Evolutionary conservation across 768 basidiomycete genomes (phyloP), one percentile per base, ranked within the genome.

Genomic region (Suillus subaureus): DNA sequence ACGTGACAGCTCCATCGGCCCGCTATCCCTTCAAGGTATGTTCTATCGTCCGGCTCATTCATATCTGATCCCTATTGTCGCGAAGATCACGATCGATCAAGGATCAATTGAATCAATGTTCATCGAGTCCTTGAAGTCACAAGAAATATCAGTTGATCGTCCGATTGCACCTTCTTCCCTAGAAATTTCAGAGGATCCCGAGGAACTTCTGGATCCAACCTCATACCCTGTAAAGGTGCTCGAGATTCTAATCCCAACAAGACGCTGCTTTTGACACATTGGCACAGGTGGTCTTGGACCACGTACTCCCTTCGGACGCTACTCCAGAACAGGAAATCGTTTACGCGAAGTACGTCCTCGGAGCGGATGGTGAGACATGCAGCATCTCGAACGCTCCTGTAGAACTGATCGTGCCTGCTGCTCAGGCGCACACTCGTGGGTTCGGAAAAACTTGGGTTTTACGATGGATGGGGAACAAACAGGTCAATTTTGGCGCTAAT

Each of bases 11-110:
- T 0, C 79, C 85, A 3, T 83, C 83, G 28, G 89, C 90, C 2
- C 83, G 90, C 23, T 93, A 84, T 75, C 90, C 89, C 13, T 92
- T 90, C 66, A 89, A 90, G 79, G 91, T 87, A 65, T 62, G 67
- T 33, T 52, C n/a, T 35, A 42, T 21, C 6, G 55, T 37, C 23
- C 2, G 21, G 21, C 47, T 11, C 23, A 15, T n/a, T 11, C 35
- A 28, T 31, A 31, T 49, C 26, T 26, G 26, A 37, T 37, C 23
- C n/a, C 16, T 43, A 40, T 57, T 26, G 23, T 54, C 12, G n/a
- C 43, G 43, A 58, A 82, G 75, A 68, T 78, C 9, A 77, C 76
- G 0, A 75, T 83, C 15, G 76, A 78, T 47, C 81, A 81, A 67
- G 82, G 78, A n/a, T 74, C 79, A 11, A 81, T 83, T 35, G 82